phyloP scores from a whole-genome alignment of 371 early-diverging fungal genomes.

The Basidiobolus meristosporus region DNA sequence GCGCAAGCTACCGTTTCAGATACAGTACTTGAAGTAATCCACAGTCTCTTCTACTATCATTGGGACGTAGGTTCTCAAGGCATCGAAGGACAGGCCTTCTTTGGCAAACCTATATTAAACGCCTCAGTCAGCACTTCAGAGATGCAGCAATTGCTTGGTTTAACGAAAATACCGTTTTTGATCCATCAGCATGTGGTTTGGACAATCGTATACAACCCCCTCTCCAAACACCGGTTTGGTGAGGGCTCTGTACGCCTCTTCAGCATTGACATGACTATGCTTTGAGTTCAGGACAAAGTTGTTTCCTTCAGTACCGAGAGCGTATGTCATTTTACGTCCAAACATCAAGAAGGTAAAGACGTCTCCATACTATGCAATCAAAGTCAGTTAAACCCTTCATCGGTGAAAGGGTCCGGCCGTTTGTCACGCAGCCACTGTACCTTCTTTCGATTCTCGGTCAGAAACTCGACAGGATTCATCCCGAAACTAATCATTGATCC shows the following conservation, averaged over 20 bases:
- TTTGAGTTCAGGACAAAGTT: slow-evolving; percentile 90
- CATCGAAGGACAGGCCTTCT: slow-evolving; percentile 69
- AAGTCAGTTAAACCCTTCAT: too few relatives aligned
- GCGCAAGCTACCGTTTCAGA: not conserved
- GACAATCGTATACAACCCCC: slow-evolving; percentile 93
- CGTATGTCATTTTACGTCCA: slow-evolving; percentile 76
- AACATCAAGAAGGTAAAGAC: slow-evolving; percentile 85
- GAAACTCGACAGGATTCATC: slow-evolving; percentile 73
- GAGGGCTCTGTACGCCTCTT: slow-evolving; percentile 82
- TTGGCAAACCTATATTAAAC: too few relatives aligned
- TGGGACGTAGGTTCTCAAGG: slow-evolving; percentile 74
- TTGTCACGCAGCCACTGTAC: too few relatives aligned
- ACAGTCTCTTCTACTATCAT: slow-evolving; percentile 68
- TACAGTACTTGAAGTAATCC: slow-evolving; percentile 37
- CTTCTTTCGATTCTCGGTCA: slow-evolving; percentile 39
- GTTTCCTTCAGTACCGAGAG: slow-evolving; percentile 84
- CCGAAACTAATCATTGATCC: slow-evolving; percentile 81
- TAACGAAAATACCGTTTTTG: too few relatives aligned
- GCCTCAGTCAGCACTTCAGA: too few relatives aligned
- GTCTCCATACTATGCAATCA: too few relatives aligned
- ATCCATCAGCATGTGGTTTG: slow-evolving; percentile 84
- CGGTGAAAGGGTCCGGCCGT: too few relatives aligned
- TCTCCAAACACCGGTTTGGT: slow-evolving; percentile 90
- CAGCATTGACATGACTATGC: slow-evolving; percentile 73
- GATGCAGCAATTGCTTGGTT: too few relatives aligned